These are phyloP conservation scores for Moesziomyces parantarcticus DNA, from an alignment of 1,284 basidiomycete genomes.

Conservation along the genomic window DNA sequence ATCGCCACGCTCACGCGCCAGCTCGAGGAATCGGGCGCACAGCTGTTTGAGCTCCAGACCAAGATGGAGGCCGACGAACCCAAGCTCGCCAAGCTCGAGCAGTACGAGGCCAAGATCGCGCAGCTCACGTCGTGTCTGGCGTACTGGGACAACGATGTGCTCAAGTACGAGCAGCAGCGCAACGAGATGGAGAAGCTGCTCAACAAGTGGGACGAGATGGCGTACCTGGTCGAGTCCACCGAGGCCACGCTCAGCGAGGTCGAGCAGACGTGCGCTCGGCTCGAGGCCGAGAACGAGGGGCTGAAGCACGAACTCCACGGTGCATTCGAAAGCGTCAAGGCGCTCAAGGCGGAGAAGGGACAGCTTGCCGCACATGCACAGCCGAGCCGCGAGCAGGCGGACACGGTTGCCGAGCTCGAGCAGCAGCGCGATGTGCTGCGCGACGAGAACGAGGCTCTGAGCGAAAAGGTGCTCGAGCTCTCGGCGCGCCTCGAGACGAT, in stretches of 20 bases:
- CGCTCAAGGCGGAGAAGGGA: constrained; percentile 21
- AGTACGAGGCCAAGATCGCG: constrained; percentile 53
- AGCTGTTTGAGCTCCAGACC: constrained; percentile 57
- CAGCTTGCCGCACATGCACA: constrained; percentile 5
- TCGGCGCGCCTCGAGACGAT: constrained; percentile 19
- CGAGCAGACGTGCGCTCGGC: constrained; percentile 7
- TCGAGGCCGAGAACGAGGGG: constrained; percentile 35
- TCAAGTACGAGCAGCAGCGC: constrained; percentile 57
- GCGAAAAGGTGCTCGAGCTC: constrained; percentile 16
- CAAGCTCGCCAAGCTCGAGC: constrained; percentile 45
- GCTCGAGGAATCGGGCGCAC: constrained; percentile 50
- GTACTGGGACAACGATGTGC: constrained; percentile 61
- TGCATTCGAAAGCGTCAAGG: constrained; percentile 1
- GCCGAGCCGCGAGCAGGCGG: background rate
- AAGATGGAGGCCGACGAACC: constrained; percentile 42
- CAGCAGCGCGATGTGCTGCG: constrained; percentile 18
- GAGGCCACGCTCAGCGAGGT: constrained; percentile 36
- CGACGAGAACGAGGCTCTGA: constrained; percentile 7
- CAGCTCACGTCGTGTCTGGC: constrained; percentile 48
- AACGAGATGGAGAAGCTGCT: constrained; percentile 59
- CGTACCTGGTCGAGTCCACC: constrained; percentile 50
- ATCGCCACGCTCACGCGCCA: constrained; percentile 33
- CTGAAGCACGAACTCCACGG: constrained; percentile 25
- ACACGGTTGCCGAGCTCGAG: constrained; percentile 3
- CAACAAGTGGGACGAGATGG: constrained; percentile 57